Base-by-base conservation (phyloP, 2,329 filamentous ascomycete species). In the Aspergillus vadensis region DNA sequence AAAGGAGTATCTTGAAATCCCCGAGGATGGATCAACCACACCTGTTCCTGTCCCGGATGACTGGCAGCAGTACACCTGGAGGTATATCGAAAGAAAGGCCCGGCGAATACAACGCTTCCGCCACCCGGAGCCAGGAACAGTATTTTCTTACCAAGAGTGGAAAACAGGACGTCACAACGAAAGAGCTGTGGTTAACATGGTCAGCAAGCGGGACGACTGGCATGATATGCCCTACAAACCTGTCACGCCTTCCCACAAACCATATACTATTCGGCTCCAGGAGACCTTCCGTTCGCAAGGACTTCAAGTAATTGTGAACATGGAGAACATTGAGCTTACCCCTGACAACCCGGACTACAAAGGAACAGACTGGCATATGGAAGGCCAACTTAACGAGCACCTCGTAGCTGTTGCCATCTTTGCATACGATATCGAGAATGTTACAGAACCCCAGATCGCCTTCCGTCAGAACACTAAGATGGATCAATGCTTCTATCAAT, bases 311-410 rank as follows among this genome's bases (percentile, higher is more conserved):
- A 44, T 55, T 8, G 52, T 44, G 10, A 41, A 55, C 5, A 44
- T 32, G 38, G 52, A 55, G 1, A 21, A 30, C 2, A 55, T 55
- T 9, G 52, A 55, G 52, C 38, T 55, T 15, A 55, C 52, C 38
- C 38, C 38, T 2, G 15, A 55, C 0, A 19, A 1, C 7, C n/a
- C 23, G 12, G 27, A 5, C 38, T 43, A 44, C 23, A 10, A 30
- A 14, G 52, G 21, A 3, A 44, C 32, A 5, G 32, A 14, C 38
- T 55, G 52, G 52, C 38, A 44, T 1, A 23, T 55, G 36, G 36
- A 41, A 9, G 52, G 52, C 52, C 52, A 55, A 5, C 21, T 55
- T 6, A 55, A 55, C 52, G 52, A 55, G 3, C 52, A 55, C n/a
- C 21, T 19, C 2, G 23, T 30, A 8, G 52, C 23, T 15, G 5